Evolutionary conservation across 208 protist species (phyloP).

Genomic region (Acanthamoeba sp.): DNA sequence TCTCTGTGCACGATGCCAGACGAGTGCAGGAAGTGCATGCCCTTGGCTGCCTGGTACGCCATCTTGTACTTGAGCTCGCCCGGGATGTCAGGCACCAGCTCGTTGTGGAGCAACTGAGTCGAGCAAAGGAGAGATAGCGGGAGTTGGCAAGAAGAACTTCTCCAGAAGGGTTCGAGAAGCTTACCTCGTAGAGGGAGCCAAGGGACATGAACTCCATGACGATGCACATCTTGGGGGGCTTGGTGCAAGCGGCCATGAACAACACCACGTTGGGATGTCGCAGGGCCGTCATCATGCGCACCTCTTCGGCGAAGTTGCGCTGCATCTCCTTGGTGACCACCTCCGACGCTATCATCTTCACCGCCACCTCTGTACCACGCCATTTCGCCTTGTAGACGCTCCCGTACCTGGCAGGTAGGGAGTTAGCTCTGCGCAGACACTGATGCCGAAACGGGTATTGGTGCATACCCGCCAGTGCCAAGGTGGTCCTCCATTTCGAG

Average conservation of each 20-base stretch:
- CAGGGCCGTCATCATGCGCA: constrained; percentile 31
- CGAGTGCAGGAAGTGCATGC: constrained; percentile 23
- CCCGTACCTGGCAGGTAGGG: background rate
- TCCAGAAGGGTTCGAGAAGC: constrained; percentile 72
- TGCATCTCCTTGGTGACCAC: constrained; percentile 44
- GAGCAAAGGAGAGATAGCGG: too few species aligned
- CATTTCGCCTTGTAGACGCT: background rate
- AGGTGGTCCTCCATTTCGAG: constrained; percentile 26
- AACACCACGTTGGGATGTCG: constrained; percentile 26
- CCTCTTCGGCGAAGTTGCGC: background rate
- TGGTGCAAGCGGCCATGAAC: constrained; percentile 19
- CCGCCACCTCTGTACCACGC: background rate
- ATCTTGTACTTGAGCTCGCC: background rate
- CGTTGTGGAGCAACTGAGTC: background rate
- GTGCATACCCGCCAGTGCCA: background rate
- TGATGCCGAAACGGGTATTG: too few species aligned
- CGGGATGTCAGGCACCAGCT: background rate
- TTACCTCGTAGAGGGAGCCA: constrained; percentile 22
- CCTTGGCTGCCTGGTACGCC: constrained; percentile 7
- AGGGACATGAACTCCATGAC: constrained; percentile 42
- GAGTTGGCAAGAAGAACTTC: background rate
- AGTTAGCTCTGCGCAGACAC: too few species aligned
- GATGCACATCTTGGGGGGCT: constrained; percentile 22
- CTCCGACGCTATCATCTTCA: background rate
- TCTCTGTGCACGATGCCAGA: constrained; percentile 1